Evolutionary conservation across 164 flowering plant genomes (phyloP).

Genomic region (Macadamia integrifolia): DNA sequence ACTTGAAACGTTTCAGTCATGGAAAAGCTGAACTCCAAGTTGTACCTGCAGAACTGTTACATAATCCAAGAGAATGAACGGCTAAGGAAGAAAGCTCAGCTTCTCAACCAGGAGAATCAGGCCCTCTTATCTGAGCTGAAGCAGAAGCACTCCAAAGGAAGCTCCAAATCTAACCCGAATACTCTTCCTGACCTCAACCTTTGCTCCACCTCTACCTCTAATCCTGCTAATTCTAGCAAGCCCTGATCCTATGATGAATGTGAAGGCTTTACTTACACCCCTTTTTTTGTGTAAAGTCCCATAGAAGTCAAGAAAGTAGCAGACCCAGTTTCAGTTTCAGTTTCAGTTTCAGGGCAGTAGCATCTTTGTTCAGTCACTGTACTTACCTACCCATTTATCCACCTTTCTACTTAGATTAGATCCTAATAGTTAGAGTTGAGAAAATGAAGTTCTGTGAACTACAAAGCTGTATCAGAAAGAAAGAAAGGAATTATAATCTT

Average conservation of each 20-base stretch:
- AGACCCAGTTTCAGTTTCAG: constrained; percentile 12
- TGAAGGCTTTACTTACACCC: not conserved
- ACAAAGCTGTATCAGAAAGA: constrained; percentile 12
- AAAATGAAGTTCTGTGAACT: constrained; percentile 5
- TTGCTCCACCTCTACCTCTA: constrained; percentile 30
- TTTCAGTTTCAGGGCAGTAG: constrained; percentile 5
- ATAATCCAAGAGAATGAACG: constrained; percentile 82
- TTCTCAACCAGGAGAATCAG: constrained; percentile 79
- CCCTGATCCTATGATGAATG: constrained; percentile 6
- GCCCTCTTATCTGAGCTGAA: constrained; percentile 48
- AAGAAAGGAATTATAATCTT: constrained; percentile 9
- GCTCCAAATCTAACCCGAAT: constrained; percentile 22
- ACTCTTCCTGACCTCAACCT: constrained; percentile 44
- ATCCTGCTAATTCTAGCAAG: constrained; percentile 16
- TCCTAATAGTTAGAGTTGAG: constrained; percentile 2
- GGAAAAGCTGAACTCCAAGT: constrained; percentile 82
- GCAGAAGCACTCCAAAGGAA: constrained; percentile 43
- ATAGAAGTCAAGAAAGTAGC: constrained; percentile 5
- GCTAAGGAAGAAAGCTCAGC: constrained; percentile 81
- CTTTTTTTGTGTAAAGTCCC: constrained; percentile 7
- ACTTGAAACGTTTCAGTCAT: constrained; percentile 21
- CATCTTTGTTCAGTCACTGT: constrained; percentile 3
- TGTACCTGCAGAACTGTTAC: constrained; percentile 76
- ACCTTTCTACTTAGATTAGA: constrained; percentile 5
- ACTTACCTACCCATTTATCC: constrained; percentile 12